Conservation (phyloP, 805 yeast genomes). For the Candida berthetii region DNA sequence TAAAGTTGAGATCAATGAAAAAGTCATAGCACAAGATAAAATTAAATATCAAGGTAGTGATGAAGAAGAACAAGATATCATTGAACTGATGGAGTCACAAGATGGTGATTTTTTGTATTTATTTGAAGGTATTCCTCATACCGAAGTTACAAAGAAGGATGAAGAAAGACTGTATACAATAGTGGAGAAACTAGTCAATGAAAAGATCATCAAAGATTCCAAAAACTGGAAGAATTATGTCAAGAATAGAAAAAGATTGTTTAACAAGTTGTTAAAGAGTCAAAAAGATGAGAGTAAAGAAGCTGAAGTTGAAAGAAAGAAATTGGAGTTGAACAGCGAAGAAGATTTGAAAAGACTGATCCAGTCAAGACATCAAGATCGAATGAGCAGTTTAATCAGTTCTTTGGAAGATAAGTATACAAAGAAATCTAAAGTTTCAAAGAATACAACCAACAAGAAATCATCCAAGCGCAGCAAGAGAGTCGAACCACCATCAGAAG, state of each 20-base stretch:
- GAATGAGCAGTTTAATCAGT: conserved; percentile 40
- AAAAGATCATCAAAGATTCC: conserved; percentile 28
- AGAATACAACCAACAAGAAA: too few species aligned
- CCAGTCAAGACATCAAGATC: conserved; percentile 35
- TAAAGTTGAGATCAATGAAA: conserved; percentile 47
- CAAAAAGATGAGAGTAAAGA: conserved; percentile 61
- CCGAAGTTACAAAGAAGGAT: conserved; percentile 52
- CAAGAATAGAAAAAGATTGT: conserved; percentile 39
- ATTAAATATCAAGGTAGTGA: conserved; percentile 52
- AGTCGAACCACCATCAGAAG: not conserved
- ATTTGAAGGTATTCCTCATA: conserved; percentile 74
- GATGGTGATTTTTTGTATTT: conserved; percentile 66
- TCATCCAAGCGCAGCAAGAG: not conserved
- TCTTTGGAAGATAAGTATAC: conserved; percentile 46
- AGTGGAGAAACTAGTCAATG: conserved; percentile 38
- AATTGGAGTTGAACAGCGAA: conserved; percentile 26
- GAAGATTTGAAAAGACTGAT: conserved; percentile 41
- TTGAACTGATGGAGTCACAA: conserved; percentile 46
- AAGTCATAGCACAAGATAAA: conserved; percentile 65
- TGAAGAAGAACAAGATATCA: conserved; percentile 59
- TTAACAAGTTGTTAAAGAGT: conserved; percentile 40
- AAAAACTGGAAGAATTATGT: conserved; percentile 46
- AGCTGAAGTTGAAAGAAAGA: conserved; percentile 41
- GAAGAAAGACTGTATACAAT: conserved; percentile 55
- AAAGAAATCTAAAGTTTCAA: not conserved